A percentile compares a stretch with the other conserved stretches of the same genome.
These are phyloP conservation scores for Bryoglossum gracile DNA, from an alignment of 495 filamentous ascomycete genomes.

Conservation along the genomic window DNA sequence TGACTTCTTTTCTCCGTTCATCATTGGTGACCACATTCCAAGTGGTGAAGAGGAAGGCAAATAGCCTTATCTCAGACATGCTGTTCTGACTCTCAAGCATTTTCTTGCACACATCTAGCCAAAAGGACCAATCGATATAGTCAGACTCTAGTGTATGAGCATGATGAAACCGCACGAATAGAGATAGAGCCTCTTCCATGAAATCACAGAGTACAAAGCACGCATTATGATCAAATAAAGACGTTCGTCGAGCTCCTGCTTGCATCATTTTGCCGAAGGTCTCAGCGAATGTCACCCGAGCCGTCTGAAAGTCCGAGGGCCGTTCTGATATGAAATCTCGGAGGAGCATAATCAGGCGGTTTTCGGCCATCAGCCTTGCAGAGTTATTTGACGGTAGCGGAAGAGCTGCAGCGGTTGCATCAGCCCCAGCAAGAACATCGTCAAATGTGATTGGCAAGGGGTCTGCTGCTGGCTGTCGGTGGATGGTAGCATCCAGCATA, in stretches of 20 bases:
- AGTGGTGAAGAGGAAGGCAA: constrained; percentile 74
- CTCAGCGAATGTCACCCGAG: constrained; percentile 68
- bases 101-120: constrained; percentile 74
- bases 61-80: constrained; percentile 84
- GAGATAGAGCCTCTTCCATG: constrained; percentile 61
- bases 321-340: constrained; percentile 75
- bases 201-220: constrained; percentile 93
- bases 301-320: constrained; percentile 44
- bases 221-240: constrained; percentile 77
- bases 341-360: constrained; percentile 78
- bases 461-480: constrained; percentile 53
- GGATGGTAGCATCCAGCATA: constrained; percentile 77
- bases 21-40: constrained; percentile 71
- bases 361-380: constrained; percentile 81
- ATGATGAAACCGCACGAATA: constrained; percentile 40
- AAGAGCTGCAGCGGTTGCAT: constrained; percentile 61
- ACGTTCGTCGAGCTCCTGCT: constrained; percentile 65
- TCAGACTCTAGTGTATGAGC: constrained; percentile 24
- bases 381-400: constrained; percentile 60
- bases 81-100: constrained; percentile 88
- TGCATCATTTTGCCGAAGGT: constrained; percentile 69
- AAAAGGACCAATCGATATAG: constrained; percentile 76
- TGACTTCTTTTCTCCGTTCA: constrained; percentile 56
- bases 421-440: constrained; percentile 66
- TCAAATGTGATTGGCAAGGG: constrained; percentile 65